Base-by-base conservation (phyloP, 257 asterid genomes). In the Gynochthodes officinalis region DNA sequence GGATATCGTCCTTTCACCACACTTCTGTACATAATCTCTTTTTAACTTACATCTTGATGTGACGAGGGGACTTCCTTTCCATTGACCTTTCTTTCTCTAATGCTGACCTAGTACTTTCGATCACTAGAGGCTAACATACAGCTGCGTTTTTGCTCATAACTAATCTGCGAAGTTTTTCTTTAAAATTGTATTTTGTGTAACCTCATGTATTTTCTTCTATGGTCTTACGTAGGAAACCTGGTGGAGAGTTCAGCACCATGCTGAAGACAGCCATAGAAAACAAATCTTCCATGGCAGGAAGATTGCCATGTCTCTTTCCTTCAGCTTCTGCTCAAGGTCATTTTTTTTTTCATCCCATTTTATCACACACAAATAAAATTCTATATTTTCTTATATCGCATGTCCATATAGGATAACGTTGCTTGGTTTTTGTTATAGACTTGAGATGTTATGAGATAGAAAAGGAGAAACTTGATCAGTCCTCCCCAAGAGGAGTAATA, bases 321-420 rank as follows among this genome's bases (percentile, higher is more conserved):
- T 78, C 86, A 23, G 63, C 82, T 71, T 88, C 91, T 50, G 88
- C 82, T 61, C 88, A 80, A 59, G 95, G 91, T 62, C 43, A 42
- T 52, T 40, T 64, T 1, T 53, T 57, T 19, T 48, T n/a, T 7
- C 6, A 62, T 62, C 15, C 30, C 67, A 62, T 13, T 25, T 15
- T 27, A 49, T 16, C 11, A 8, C 32, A 18, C 1, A 7, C 39
- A 50, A 37, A 62, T 54, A 39, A 7, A 35, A 18, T 69, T 49
- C 7, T 0, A n/a, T 68, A 43, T 53, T 12, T 52, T 16, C 30
- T 35, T n/a, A 6, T 25, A 35, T 54, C 4, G 55, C 49, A 18
- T 46, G 50, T 65, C 5, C 43, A 15, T 37, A 11, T 43, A 15
- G 42, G 60, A 42, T 76, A 44, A 70, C 21, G 55, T 21, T 46